phyloP scores from a whole-genome alignment of 371 early-diverging fungal species.

The Rhizopus sp. region DNA sequence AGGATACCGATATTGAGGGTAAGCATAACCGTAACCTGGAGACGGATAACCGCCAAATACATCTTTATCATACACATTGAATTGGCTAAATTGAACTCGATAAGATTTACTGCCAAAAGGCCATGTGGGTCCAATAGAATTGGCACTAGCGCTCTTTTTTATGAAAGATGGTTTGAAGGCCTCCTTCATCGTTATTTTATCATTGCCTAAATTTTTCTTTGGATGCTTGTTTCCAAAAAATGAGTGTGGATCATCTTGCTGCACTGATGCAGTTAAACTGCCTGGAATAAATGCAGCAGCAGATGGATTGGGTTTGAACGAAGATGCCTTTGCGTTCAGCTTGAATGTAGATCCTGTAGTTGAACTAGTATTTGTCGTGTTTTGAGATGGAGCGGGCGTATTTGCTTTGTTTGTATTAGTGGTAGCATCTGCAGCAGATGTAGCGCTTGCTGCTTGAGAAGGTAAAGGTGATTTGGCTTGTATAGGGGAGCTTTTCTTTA shows the following conservation, averaged over 20 bases:
- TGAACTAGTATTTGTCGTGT: conserved; percentile 19
- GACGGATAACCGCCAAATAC: conserved; percentile 37
- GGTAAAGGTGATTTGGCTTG: conserved; percentile 1
- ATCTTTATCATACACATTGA: conserved; percentile 40
- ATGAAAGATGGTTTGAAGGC: conserved; percentile 39
- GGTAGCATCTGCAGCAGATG: conserved; percentile 12
- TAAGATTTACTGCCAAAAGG: conserved; percentile 52
- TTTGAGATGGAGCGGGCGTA: conserved; percentile 17
- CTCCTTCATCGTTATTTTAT: conserved; percentile 29
- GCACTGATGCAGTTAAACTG: conserved; percentile 1
- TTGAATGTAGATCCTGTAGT: conserved; percentile 58
- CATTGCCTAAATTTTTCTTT: conserved; percentile 21
- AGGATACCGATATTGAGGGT: conserved; percentile 50
- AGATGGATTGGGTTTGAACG: conserved; percentile 86
- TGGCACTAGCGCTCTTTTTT: conserved; percentile 28
- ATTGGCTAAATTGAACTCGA: conserved; percentile 43
- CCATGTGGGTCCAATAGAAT: conserved; percentile 54
- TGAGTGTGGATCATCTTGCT: conserved; percentile 21
- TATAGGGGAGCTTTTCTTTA: neutral
- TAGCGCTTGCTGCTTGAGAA: neutral
- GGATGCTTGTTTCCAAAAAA: conserved; percentile 36
- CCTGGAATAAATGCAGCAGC: conserved; percentile 79
- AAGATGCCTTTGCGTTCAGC: conserved; percentile 83
- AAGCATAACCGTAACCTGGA: conserved; percentile 47
- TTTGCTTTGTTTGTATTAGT: conserved; percentile 8